These are phyloP conservation scores for Cryoendolithus antarcticus DNA, from an alignment of 2,329 filamentous ascomycete genomes.

Conservation along the genomic window DNA sequence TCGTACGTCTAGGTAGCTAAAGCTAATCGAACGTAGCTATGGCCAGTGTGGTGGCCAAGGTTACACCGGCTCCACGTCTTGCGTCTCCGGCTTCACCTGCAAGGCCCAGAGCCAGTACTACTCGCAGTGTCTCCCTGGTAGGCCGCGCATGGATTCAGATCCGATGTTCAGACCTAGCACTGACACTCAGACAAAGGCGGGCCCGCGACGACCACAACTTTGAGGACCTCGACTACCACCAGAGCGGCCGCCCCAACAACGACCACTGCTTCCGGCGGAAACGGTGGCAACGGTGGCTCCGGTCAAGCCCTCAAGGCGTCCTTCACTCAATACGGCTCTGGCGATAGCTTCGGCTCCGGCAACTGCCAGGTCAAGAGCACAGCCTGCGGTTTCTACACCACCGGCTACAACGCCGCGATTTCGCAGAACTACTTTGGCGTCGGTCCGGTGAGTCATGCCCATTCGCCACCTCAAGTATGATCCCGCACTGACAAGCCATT, in stretches of 20 bases:
- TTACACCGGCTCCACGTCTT: slow-evolving; percentile 11
- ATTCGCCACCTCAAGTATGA: neutral
- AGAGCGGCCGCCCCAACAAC: slow-evolving; percentile 4
- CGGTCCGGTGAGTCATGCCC: slow-evolving; percentile 11
- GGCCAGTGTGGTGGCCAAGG: slow-evolving; percentile 14
- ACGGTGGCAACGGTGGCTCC: slow-evolving; percentile 1
- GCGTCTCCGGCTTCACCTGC: slow-evolving; percentile 13
- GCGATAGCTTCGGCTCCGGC: slow-evolving; percentile 20
- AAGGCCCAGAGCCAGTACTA: slow-evolving; percentile 11
- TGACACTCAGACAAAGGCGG: slow-evolving; percentile 1
- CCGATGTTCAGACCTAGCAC: neutral
- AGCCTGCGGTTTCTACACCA: slow-evolving; percentile 26
- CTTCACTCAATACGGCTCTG: slow-evolving; percentile 25
- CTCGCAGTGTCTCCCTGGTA: slow-evolving; percentile 13
- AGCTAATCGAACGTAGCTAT: slow-evolving; percentile 3
- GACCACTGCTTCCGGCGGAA: slow-evolving; percentile 4
- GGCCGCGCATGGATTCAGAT: neutral
- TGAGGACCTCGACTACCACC: slow-evolving; percentile 3
- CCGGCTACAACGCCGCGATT: slow-evolving; percentile 26
- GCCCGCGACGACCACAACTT: slow-evolving; percentile 1
- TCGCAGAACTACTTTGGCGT: slow-evolving; percentile 29
- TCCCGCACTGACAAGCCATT: neutral
- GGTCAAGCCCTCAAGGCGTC: slow-evolving; percentile 15
- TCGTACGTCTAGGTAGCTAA: neutral
- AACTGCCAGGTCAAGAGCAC: slow-evolving; percentile 27